Evolutionary conservation across 305 asterid species (phyloP), one percentile per base, ranked within the genome.

Genomic region (Lippia alba): DNA sequence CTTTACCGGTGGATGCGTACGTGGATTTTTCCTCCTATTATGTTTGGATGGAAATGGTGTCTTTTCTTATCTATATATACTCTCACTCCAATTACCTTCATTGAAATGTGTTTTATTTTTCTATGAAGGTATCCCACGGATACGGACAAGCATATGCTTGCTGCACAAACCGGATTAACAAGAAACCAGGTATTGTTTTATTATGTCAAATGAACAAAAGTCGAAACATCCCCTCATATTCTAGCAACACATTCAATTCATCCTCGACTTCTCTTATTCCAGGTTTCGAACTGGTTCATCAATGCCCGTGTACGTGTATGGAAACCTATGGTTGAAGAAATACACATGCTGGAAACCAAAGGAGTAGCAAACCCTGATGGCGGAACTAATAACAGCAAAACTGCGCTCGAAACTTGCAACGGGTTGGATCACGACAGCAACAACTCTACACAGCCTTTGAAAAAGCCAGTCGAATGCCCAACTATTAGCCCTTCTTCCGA

Each of bases 311-410:
- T 91, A 40, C 94, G 97, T 14, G 84, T 91, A 10, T 91, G 96
- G 97, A 91, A 91, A 66, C 97, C 97, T 0, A 91, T 91, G 97
- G 94, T 91, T 8, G 97, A 91, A 71, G 97, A 91, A 68, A 87
- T 91, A 33, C 94, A 91, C 86, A 83, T 75, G 79, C 86, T 89
- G 20, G 97, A 91, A 58, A 82, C 90, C 2, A 86, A 86, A 81
- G 90, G 82, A 34, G n/a, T 12, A 6, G 46, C 46, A 2, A 24
- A 24, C 30, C 7, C 46, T 0, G 87, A 77, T 62, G 30, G 73
- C 0, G 81, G 64, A 7, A 46, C 61, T 24, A 24, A 24, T 0
- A 69, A 69, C 0, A 79, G 57, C 33, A 66, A 79, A 70, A 30
- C 77, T 61, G 8, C 78, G 49, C 34, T n/a, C 4, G 75, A 76